Evolutionary conservation across 768 basidiomycete genomes (phyloP).

Genomic region (Suillus lakei): DNA sequence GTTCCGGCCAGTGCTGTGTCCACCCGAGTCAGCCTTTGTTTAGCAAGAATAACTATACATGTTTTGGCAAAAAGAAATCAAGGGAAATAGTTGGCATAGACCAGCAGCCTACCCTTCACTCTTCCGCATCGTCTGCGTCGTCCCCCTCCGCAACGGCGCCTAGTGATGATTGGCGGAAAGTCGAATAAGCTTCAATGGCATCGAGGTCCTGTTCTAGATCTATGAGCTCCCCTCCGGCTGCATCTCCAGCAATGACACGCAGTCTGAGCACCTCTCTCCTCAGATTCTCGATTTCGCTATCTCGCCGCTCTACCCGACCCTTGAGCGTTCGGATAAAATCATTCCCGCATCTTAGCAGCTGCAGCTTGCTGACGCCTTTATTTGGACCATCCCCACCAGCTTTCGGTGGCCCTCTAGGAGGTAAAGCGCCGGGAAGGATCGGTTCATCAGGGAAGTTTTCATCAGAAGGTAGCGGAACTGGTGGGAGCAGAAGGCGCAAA

Average conservation of each 20-base stretch:
- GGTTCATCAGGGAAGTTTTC: conserved; percentile 74
- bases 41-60: conserved; percentile 3
- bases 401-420: conserved; percentile 88
- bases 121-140: conserved; percentile 29
- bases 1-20: not conserved
- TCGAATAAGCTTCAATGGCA: conserved; percentile 27
- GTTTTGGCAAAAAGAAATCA: not conserved
- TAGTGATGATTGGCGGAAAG: conserved; percentile 22
- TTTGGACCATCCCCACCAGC: conserved; percentile 91
- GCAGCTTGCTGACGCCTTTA: conserved; percentile 92
- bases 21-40: not conserved
- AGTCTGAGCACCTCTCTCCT: conserved; percentile 69
- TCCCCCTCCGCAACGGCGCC: conserved; percentile 39
- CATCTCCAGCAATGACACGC: conserved; percentile 41
- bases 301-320: conserved; percentile 76
- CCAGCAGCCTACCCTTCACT: conserved; percentile 15
- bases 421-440: conserved; percentile 83
- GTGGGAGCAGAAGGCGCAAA: conserved; percentile 80
- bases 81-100: not conserved
- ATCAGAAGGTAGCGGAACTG: conserved; percentile 83
- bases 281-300: conserved; percentile 73
- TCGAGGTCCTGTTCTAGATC: conserved; percentile 37
- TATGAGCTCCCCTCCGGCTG: conserved; percentile 25
- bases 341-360: conserved; percentile 89
- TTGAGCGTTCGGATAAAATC: conserved; percentile 83